These are phyloP conservation scores for Dioscorea cayenensis DNA, from an alignment of 116 monocot species.

Conservation along the genomic window DNA sequence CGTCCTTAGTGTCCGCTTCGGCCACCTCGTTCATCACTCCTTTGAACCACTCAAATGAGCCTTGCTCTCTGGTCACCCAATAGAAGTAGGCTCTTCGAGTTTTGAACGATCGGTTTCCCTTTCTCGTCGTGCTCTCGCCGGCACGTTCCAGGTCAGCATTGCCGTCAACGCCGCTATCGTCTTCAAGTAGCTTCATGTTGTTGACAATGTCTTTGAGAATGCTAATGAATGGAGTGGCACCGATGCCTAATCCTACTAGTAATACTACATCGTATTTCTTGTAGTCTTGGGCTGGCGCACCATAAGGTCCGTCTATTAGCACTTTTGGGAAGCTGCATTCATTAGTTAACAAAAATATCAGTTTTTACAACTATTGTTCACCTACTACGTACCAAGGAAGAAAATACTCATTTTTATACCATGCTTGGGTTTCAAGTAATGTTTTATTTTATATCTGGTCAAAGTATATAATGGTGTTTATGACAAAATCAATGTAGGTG, in stretches of 20 bases:
- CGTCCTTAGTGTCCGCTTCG: slow-evolving; percentile 33
- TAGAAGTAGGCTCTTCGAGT: slow-evolving; percentile 60
- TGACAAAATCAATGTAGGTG: too few relatives aligned
- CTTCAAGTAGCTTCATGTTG: slow-evolving; percentile 31
- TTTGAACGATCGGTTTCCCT: neutral
- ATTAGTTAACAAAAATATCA: too few relatives aligned
- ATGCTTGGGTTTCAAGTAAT: too few relatives aligned
- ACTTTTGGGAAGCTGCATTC: slow-evolving; percentile 45
- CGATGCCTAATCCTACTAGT: slow-evolving; percentile 67
- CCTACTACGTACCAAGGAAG: too few relatives aligned
- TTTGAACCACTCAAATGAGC: slow-evolving; percentile 71
- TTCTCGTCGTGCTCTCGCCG: neutral
- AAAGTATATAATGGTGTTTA: too few relatives aligned
- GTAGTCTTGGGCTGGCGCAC: slow-evolving; percentile 73
- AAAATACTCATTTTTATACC: too few relatives aligned
- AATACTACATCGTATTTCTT: slow-evolving; percentile 60
- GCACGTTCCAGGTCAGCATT: neutral
- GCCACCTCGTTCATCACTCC: slow-evolving; percentile 70
- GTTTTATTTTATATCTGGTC: too few relatives aligned
- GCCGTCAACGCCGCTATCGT: slow-evolving; percentile 1
- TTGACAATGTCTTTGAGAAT: slow-evolving; percentile 61
- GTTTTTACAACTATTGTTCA: too few relatives aligned
- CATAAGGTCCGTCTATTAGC: slow-evolving; percentile 68
- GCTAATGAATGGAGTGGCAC: slow-evolving; percentile 81
- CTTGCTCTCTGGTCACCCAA: slow-evolving; percentile 77